phyloP scores from a whole-genome alignment of 176 grass and related monocot genomes.

The Melocanna baccifera region DNA sequence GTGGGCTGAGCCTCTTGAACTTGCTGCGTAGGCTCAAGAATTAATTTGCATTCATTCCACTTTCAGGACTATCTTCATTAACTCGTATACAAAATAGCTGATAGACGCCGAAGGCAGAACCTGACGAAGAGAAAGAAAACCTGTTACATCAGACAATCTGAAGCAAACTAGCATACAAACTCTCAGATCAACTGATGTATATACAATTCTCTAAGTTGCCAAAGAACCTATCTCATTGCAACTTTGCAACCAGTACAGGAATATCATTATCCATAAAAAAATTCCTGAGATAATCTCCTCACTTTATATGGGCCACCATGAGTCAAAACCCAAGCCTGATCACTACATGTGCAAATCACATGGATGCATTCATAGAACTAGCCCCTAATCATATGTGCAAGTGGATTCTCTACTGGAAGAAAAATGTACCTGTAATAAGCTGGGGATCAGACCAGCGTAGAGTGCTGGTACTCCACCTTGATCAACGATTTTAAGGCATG shows the following conservation, averaged over 20 bases:
- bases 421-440: conserved; percentile 83
- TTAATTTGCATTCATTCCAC: conserved; percentile 65
- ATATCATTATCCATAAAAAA: neutral
- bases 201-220: neutral
- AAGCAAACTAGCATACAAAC: conserved; percentile 2
- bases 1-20: conserved; percentile 9
- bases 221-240: neutral
- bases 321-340: neutral
- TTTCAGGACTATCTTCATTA: conserved; percentile 98
- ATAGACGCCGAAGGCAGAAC: conserved; percentile 92
- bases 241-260: neutral
- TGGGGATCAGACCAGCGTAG: conserved; percentile 92
- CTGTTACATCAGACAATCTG: neutral
- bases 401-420: neutral
- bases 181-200: neutral
- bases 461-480: conserved; percentile 91
- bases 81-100: conserved; percentile 93
- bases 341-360: neutral
- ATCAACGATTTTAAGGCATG: conserved; percentile 84
- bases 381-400: neutral
- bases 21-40: conserved; percentile 9
- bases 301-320: neutral
- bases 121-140: conserved; percentile 45
- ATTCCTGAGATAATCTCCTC: neutral
- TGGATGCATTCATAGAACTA: neutral